A percentile compares a stretch with the other conserved stretches of the same genome.
phyloP scores from a whole-genome alignment of 148 eudicot genomes.

The Silene latifolia region DNA sequence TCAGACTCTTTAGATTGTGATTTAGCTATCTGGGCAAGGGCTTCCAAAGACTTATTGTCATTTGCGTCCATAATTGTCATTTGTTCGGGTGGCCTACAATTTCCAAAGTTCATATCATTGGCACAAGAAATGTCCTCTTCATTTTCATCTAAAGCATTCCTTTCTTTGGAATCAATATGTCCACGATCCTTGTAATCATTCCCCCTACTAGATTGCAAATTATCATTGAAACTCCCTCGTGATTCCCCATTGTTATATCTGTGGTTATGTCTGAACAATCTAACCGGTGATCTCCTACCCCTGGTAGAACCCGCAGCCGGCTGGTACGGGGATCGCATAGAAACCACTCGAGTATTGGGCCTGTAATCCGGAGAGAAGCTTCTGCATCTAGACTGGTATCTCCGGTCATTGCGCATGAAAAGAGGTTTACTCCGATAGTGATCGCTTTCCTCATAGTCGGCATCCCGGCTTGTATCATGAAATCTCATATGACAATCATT shows the following conservation, averaged over 20 bases:
- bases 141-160: too few species aligned
- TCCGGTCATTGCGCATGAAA: slow-evolving; percentile 31
- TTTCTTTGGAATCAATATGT: slow-evolving; percentile 23
- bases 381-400: slow-evolving; percentile 58
- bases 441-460: slow-evolving; percentile 18
- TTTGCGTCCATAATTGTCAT: too few species aligned
- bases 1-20: too few species aligned
- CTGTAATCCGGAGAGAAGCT: slow-evolving; percentile 57
- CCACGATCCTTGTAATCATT: slow-evolving; percentile 26
- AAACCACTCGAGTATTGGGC: slow-evolving; percentile 41
- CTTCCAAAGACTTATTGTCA: too few species aligned
- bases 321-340: slow-evolving; percentile 40
- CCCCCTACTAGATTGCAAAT: slow-evolving; percentile 32
- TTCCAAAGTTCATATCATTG: too few species aligned
- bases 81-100: too few species aligned
- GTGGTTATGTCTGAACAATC: slow-evolving; percentile 32
- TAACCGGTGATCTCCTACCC: slow-evolving; percentile 48
- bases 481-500: slow-evolving; percentile 29
- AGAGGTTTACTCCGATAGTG: slow-evolving; percentile 22
- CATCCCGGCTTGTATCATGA: slow-evolving; percentile 25
- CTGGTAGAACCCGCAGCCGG: slow-evolving; percentile 13
- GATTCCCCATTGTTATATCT: slow-evolving; percentile 37
- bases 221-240: slow-evolving; percentile 34
- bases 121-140: too few species aligned
- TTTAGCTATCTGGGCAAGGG: too few species aligned